Conservation (phyloP, 352 stramenopile genomes). For the Phytophthora fragariae region DNA sequence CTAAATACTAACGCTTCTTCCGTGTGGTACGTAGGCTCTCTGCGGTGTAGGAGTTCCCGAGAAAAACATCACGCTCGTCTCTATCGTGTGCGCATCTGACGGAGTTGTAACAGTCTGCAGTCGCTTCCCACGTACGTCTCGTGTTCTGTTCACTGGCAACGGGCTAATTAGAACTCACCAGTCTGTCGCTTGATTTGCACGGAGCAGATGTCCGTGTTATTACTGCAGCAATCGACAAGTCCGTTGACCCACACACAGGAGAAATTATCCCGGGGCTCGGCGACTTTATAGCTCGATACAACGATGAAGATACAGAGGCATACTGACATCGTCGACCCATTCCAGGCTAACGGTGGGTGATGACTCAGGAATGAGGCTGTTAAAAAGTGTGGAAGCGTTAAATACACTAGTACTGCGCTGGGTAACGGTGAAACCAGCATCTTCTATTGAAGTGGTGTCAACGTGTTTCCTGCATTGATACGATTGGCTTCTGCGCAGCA, state of each 20-base stretch:
- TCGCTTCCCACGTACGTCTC: conserved; percentile 10
- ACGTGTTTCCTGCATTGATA: background rate
- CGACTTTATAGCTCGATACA: conserved; percentile 12
- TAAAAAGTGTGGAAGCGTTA: background rate
- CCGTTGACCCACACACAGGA: background rate
- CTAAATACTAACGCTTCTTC: background rate
- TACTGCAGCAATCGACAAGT: conserved; percentile 1
- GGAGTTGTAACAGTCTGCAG: conserved; percentile 4
- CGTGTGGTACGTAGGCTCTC: conserved; percentile 1
- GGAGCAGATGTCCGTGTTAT: conserved; percentile 10
- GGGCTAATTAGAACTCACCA: background rate
- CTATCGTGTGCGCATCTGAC: conserved; percentile 10
- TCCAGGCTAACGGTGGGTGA: too few species aligned
- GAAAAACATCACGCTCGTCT: conserved; percentile 8
- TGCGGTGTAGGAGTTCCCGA: conserved; percentile 2
- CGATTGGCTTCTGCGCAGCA: background rate
- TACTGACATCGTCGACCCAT: background rate
- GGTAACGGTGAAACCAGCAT: background rate
- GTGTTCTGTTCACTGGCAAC: background rate
- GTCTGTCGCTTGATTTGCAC: background rate
- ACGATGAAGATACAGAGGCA: conserved; percentile 1
- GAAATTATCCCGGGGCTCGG: conserved; percentile 11
- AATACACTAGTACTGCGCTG: background rate
- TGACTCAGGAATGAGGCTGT: background rate
- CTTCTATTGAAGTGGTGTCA: background rate